Evolutionary conservation across 2,329 filamentous ascomycete species (phyloP), one percentile per base, ranked within the genome.

Genomic region (Aspergillus bombycis): DNA sequence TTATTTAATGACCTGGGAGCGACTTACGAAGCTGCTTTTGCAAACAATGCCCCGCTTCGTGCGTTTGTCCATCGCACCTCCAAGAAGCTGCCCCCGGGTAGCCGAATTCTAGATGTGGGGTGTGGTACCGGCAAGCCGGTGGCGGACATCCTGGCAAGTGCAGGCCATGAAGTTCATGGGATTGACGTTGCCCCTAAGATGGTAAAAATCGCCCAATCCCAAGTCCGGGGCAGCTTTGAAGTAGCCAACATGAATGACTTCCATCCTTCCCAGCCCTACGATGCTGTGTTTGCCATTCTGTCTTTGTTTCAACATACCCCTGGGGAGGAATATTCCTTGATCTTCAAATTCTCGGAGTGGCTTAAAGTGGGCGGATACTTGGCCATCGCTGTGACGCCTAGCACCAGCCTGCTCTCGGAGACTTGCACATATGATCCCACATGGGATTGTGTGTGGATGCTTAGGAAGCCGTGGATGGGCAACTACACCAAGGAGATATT

Each of bases 121-220:
- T 68, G 68, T 48, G 68, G 68, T 12, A 70, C 68, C 1, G 68
- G 68, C 1, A 65, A 67, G 38, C 68, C 68, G 5, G 63, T 65
- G 6, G 61, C 66, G 3, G 30, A 65, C 2, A 62, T 60, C 36
- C 46, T 70, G 2, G 63, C 64, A 11, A 23, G 23, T 1, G 63
- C 66, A 10, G 67, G 66, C 14, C 67, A 68, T 48, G 32, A 58
- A 4, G 62, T 67, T 12, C n/a, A 63, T 16, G 67, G 64, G 43
- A 69, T 69, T 32, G 66, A 68, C 54, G 26, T 67, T 30, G 55
- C 67, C 21, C 50, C 62, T 10, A 52, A 64, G 21, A 68, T 69
- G 66, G 36, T 69, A 10, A 58, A 64, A 5, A 57, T 69, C 23
- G 62, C 62, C 1, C 21, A 52, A 9, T 36, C 19, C 4, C 67